A percentile compares a stretch with the other conserved stretches of the same genome.
These are phyloP conservation scores for Amesomyces nigricolor DNA, from an alignment of 2,329 filamentous ascomycete genomes.

Conservation along the genomic window DNA sequence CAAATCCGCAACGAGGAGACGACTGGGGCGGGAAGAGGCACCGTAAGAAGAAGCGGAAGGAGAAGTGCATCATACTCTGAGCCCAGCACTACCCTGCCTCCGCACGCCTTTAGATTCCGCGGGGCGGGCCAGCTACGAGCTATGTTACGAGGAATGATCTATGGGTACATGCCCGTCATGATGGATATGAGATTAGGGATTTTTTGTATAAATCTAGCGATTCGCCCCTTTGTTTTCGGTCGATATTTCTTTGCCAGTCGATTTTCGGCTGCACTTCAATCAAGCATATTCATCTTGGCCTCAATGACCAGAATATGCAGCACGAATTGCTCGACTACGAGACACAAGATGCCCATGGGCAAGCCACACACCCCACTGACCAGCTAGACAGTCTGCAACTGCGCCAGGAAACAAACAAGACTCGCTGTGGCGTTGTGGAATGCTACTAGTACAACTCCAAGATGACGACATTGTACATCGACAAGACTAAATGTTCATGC, in stretches of 20 bases:
- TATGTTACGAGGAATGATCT: slow-evolving; percentile 11
- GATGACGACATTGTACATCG: too few relatives aligned
- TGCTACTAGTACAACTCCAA: too few relatives aligned
- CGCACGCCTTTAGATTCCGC: not conserved
- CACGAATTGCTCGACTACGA: too few relatives aligned
- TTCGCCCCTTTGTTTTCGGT: not conserved
- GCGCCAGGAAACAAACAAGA: too few relatives aligned
- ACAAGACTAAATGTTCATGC: too few relatives aligned
- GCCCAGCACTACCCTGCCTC: not conserved
- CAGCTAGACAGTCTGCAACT: too few relatives aligned
- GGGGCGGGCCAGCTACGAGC: slow-evolving; percentile 6
- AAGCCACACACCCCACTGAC: too few relatives aligned
- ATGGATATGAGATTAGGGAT: slow-evolving; percentile 5
- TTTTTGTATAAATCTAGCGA: slow-evolving; percentile 4
- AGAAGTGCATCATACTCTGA: slow-evolving; percentile 25
- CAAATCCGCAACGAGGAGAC: slow-evolving; percentile 41
- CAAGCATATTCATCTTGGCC: too few relatives aligned
- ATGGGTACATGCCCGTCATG: slow-evolving; percentile 13
- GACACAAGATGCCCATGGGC: too few relatives aligned
- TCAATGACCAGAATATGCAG: too few relatives aligned
- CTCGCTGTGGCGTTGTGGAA: too few relatives aligned
- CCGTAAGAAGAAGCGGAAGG: slow-evolving; percentile 22
- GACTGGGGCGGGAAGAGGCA: slow-evolving; percentile 24
- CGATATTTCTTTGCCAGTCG: too few relatives aligned
- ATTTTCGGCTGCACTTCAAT: not conserved